Evolutionary conservation across 2,329 filamentous ascomycete species (phyloP), one percentile per base, ranked within the genome.

Genomic region (Claviceps sp.): DNA sequence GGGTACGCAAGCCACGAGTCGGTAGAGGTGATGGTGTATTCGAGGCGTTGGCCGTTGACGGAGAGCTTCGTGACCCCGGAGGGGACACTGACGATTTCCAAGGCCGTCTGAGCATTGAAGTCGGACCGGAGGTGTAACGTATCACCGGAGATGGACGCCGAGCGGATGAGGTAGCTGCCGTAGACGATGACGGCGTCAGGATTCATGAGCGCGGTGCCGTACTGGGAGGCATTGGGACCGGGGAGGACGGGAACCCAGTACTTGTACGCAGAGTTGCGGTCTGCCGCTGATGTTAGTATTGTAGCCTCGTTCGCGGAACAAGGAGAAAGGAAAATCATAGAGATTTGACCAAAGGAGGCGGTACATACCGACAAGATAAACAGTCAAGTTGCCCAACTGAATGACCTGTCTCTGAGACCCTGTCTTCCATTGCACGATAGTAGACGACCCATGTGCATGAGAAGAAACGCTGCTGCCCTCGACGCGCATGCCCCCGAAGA

Each of bases 61-160:
- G 64, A 56, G 4, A 82, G 60, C 0, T 63, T 66, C 2, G 75
- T 73, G 1, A 78, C 68, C 1, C 61, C 64, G 0, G 68, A 62
- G 0, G 80, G 75, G 0, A 78, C 81, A 3, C 84, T 81, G 37
- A 89, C 77, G 22, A 91, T 71, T 56, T 89, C 84, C 14, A 91
- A 65, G 0, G 76, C 60, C 0, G 82, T 81, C 0, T 73, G 65
- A 8, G 7, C 40, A 58, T 91, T 90, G 56, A 90, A 73, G 59
- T 93, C 87, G 3, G 83, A 87, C 4, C 76, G 77, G 2, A 91
- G 64, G 13, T 76, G 71, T 4, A 91, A 70, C 1, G 74, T 73
- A n/a, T 68, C 69, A 2, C 74, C 78, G 5, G 75, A 59, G 1
- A 84, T 63, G 2, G 73, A 72, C 0, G 81, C 81, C 0, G 75